phyloP scores from a whole-genome alignment of 176 grass and related monocot species.

The Paspalum notatum region DNA sequence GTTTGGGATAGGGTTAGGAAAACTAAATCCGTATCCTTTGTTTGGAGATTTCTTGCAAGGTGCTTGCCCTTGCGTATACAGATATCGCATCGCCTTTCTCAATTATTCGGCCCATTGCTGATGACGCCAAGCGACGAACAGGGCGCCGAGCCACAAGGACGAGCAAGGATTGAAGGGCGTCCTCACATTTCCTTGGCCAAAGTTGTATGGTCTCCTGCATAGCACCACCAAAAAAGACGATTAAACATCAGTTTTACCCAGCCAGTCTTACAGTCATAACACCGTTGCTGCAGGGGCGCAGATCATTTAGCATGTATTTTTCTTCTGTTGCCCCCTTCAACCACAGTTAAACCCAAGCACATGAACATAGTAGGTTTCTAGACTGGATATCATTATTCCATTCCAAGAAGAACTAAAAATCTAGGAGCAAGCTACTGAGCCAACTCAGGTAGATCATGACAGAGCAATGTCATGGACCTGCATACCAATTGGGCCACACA shows the following conservation, averaged over 20 bases:
- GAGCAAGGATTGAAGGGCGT: slow-evolving; percentile 91
- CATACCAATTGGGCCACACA: no score
- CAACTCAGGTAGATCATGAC: slow-evolving; percentile 31
- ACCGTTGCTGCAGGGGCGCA: neutral
- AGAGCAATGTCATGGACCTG: neutral
- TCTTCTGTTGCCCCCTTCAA: neutral
- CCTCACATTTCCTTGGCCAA: slow-evolving; percentile 97
- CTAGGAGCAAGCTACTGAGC: neutral
- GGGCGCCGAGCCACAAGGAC: slow-evolving; percentile 76
- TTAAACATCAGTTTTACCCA: slow-evolving; percentile 22
- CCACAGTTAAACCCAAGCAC: neutral
- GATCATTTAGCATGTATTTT: slow-evolving; percentile 13
- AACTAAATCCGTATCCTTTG: no score
- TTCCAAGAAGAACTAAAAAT: neutral
- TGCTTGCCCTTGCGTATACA: slow-evolving; percentile 90
- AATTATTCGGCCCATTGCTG: slow-evolving; percentile 86
- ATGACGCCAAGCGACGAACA: slow-evolving; percentile 76
- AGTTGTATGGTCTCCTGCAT: slow-evolving; percentile 90
- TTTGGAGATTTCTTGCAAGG: no score
- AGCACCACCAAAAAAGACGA: slow-evolving; percentile 22
- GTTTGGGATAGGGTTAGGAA: no score
- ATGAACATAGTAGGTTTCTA: slow-evolving; percentile 3
- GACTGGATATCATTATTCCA: neutral
- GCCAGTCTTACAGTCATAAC: neutral
- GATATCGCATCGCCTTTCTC: slow-evolving; percentile 89